Evolutionary conservation across 352 stramenopile genomes (phyloP).

Genomic region (Globisporangium megalacanthum): DNA sequence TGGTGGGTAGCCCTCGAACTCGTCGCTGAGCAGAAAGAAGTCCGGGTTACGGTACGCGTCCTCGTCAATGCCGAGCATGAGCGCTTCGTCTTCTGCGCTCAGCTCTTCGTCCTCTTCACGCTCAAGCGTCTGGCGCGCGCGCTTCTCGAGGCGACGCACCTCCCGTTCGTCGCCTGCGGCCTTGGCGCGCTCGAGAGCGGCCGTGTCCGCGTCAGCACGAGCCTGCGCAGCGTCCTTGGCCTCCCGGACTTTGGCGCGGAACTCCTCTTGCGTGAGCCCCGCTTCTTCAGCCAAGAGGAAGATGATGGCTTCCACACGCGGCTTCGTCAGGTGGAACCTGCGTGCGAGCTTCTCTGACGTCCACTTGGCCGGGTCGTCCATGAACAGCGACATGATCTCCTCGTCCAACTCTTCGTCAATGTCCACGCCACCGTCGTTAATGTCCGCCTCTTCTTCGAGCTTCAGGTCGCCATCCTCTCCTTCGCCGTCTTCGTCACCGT

Average conservation of each 20-base stretch:
- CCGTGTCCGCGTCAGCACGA: slow-evolving; percentile 30
- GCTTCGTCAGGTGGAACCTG: slow-evolving; percentile 67
- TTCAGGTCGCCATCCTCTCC: slow-evolving; percentile 66
- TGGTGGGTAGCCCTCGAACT: slow-evolving; percentile 74
- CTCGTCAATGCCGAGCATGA: slow-evolving; percentile 55
- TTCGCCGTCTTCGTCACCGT: slow-evolving; percentile 22
- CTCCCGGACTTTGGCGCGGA: slow-evolving; percentile 50
- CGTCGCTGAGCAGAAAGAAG: slow-evolving; percentile 83
- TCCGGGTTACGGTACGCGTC: slow-evolving; percentile 77
- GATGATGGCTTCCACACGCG: slow-evolving; percentile 77
- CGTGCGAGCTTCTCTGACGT: slow-evolving; percentile 79
- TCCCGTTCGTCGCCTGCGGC: slow-evolving; percentile 53
- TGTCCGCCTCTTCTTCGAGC: slow-evolving; percentile 47
- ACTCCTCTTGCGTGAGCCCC: slow-evolving; percentile 51
- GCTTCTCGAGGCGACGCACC: slow-evolving; percentile 49
- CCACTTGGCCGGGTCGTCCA: slow-evolving; percentile 86
- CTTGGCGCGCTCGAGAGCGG: slow-evolving; percentile 41
- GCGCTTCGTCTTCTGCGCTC: slow-evolving; percentile 46
- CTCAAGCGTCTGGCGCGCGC: slow-evolving; percentile 32
- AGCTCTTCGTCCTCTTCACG: slow-evolving; percentile 51
- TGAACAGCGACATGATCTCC: slow-evolving; percentile 72
- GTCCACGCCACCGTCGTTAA: slow-evolving; percentile 65
- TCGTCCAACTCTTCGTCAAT: slow-evolving; percentile 70
- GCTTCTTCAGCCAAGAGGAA: slow-evolving; percentile 66
- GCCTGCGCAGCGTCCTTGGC: slow-evolving; percentile 42